A percentile compares a stretch with the other conserved stretches of the same genome.
These are phyloP conservation scores for Tetraselmis chui DNA, from an alignment of 139 green algal species.

Conservation along the genomic window DNA sequence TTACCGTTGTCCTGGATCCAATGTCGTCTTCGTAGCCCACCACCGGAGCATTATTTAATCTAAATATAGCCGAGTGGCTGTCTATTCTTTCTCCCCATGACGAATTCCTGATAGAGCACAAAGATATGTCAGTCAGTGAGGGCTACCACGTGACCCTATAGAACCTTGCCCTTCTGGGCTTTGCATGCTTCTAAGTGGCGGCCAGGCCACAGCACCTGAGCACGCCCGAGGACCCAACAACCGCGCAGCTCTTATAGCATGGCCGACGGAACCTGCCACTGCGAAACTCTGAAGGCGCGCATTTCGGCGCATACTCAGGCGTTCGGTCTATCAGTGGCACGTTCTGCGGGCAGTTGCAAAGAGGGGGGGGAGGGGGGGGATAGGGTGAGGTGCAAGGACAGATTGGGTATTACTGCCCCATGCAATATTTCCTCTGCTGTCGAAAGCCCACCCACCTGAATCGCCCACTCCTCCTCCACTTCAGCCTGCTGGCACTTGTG, in stretches of 20 bases:
- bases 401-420: too few species aligned
- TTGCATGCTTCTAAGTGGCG: too few species aligned
- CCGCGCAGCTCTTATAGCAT: neutral
- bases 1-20: neutral
- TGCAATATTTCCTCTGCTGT: neutral
- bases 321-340: neutral
- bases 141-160: too few species aligned
- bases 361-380: too few species aligned
- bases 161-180: too few species aligned
- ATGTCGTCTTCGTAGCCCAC: neutral
- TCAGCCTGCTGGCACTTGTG: neutral
- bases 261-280: neutral
- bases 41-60: neutral
- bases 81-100: neutral
- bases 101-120: neutral
- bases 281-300: neutral
- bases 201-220: too few species aligned
- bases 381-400: neutral
- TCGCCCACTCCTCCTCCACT: neutral
- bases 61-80: neutral
- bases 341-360: neutral
- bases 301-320: neutral
- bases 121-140: too few species aligned
- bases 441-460: neutral
- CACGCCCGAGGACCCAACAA: neutral